A percentile compares a stretch with the other conserved stretches of the same genome.
Conservation (phyloP, 768 basidiomycete genomes). For the Suillus fuscotomentosus region DNA sequence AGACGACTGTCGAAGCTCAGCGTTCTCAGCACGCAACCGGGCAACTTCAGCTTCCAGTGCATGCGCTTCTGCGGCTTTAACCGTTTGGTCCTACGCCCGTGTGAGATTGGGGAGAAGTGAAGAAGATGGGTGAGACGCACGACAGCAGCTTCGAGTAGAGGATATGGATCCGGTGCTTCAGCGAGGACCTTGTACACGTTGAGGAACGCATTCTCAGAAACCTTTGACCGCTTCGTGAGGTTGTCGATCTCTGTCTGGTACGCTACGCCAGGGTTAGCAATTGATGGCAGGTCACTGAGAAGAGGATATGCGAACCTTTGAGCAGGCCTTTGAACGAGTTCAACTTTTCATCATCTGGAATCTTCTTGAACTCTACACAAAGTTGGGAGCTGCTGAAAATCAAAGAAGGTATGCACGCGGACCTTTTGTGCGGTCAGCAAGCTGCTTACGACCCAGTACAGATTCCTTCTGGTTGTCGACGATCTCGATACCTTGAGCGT, state of each 20-base stretch:
- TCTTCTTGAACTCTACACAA: constrained; percentile 87
- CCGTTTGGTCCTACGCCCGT: constrained; percentile 78
- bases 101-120: not conserved
- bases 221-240: constrained; percentile 89
- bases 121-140: constrained; percentile 39
- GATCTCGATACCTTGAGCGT: constrained; percentile 89
- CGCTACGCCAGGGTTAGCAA: constrained; percentile 41
- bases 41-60: constrained; percentile 74
- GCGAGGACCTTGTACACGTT: constrained; percentile 95
- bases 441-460: constrained; percentile 86
- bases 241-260: constrained; percentile 97
- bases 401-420: constrained; percentile 7
- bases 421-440: constrained; percentile 97
- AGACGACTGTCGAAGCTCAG: constrained; percentile 73
- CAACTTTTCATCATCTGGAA: constrained; percentile 86
- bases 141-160: constrained; percentile 91
- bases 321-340: constrained; percentile 86
- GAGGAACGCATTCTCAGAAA: constrained; percentile 94
- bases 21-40: constrained; percentile 78
- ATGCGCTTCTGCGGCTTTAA: constrained; percentile 78
- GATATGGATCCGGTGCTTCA: constrained; percentile 97
- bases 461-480: constrained; percentile 99
- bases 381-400: not conserved
- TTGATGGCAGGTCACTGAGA: not conserved
- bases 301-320: constrained; percentile 54